phyloP scores from a whole-genome alignment of 352 stramenopile species.

The Nothophytophthora sp. region DNA sequence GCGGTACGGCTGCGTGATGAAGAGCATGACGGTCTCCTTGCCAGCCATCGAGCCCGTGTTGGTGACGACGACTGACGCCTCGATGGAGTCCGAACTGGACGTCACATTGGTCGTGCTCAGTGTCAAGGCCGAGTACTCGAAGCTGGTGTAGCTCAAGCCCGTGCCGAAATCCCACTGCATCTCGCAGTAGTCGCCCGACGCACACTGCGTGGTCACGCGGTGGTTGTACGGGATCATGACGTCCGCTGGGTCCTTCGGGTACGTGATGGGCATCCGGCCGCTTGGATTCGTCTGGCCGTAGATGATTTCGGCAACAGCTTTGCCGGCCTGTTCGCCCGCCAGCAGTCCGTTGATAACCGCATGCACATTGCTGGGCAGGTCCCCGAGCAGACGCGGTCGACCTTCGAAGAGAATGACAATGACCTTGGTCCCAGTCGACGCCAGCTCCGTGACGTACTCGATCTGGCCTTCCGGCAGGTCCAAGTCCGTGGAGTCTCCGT shows the following conservation, averaged over 20 bases:
- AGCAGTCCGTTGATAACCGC: constrained; percentile 68
- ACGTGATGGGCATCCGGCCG: constrained; percentile 72
- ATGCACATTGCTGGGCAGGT: constrained; percentile 38
- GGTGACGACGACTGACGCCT: constrained; percentile 46
- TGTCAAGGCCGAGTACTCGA: constrained; percentile 36
- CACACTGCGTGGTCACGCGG: constrained; percentile 36
- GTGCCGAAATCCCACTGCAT: constrained; percentile 57
- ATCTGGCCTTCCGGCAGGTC: too few species aligned
- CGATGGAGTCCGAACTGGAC: constrained; percentile 12
- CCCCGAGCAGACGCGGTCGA: constrained; percentile 56
- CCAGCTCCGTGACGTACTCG: too few species aligned
- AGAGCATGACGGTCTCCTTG: constrained; percentile 70
- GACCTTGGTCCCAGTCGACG: too few species aligned
- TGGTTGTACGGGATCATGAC: constrained; percentile 65
- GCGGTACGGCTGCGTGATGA: constrained; percentile 54
- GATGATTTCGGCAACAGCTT: constrained; percentile 74
- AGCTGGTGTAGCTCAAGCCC: constrained; percentile 59
- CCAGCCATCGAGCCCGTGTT: constrained; percentile 49
- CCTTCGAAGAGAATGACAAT: constrained; percentile 67
- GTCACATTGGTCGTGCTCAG: constrained; percentile 17
- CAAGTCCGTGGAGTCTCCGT: too few species aligned
- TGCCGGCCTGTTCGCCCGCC: constrained; percentile 58
- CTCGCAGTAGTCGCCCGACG: constrained; percentile 27
- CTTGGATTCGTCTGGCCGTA: constrained; percentile 70
- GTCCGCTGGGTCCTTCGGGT: constrained; percentile 48